Conservation (phyloP, 106 monocot species). For the Alisma plantagoaquatica region DNA sequence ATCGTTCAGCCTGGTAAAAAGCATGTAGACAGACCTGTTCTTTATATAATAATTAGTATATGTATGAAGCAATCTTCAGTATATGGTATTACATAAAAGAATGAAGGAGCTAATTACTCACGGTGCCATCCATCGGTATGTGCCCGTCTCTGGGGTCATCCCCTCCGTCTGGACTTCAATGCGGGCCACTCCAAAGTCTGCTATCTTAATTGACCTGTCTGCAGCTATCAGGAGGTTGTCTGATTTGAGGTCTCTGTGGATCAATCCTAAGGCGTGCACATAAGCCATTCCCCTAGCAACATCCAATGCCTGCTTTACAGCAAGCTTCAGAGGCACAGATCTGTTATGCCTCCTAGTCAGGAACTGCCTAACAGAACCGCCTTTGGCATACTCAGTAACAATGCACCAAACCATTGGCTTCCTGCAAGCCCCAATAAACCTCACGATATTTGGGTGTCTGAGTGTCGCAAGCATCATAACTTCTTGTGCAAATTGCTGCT, state of each 20-base stretch:
- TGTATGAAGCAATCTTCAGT: no score
- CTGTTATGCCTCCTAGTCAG: conserved; percentile 19
- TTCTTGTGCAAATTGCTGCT: conserved; percentile 24
- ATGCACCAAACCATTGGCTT: conserved; percentile 27
- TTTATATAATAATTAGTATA: no score
- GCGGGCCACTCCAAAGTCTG: conserved; percentile 25
- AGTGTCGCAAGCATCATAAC: conserved; percentile 26
- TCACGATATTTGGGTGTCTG: conserved; percentile 20
- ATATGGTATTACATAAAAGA: no score
- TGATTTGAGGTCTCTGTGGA: conserved; percentile 25
- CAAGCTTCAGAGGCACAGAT: conserved; percentile 18
- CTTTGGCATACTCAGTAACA: conserved; percentile 25
- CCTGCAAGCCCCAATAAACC: conserved; percentile 23
- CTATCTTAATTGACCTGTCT: conserved; percentile 29
- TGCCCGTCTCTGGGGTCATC: conserved; percentile 27
- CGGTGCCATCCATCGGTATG: conserved; percentile 27
- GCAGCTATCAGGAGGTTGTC: conserved; percentile 20
- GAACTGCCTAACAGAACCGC: conserved; percentile 26
- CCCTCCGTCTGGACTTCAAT: conserved; percentile 26
- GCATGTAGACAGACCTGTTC: no score
- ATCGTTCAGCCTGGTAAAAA: no score
- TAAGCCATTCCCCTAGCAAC: conserved; percentile 29
- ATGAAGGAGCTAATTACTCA: no score
- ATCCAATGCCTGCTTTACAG: conserved; percentile 26
- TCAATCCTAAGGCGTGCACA: conserved; percentile 24